Evolutionary conservation across 129 eudicot species (phyloP).

Genomic region (Flaveria ramosissima): DNA sequence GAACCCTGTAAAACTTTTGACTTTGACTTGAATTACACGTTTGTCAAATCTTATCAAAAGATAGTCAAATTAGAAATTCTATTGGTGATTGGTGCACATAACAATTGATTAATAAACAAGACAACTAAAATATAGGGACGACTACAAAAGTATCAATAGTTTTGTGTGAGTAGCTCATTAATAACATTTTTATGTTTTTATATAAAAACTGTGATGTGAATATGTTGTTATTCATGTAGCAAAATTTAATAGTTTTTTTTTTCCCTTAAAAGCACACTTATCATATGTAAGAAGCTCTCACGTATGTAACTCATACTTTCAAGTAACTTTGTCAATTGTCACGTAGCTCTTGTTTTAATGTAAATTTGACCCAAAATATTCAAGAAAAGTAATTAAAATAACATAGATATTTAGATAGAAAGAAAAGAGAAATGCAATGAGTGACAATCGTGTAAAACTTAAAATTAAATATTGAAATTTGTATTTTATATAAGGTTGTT

Average conservation of each 20-base stretch:
- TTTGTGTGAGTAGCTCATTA: background rate
- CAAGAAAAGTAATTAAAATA: background rate
- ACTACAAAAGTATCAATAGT: background rate
- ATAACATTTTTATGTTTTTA: background rate
- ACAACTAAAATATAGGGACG: background rate
- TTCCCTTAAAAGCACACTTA: background rate
- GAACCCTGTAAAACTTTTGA: background rate
- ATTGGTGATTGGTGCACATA: background rate
- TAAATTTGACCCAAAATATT: background rate
- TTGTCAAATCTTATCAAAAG: background rate
- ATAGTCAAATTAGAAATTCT: background rate
- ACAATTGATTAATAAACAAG: background rate
- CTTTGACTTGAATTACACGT: conserved; percentile 10
- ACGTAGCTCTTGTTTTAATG: background rate
- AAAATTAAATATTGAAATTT: no score
- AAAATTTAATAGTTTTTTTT: background rate
- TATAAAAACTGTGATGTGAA: background rate
- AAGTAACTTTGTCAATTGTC: background rate
- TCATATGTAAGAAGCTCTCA: background rate
- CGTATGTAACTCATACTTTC: background rate
- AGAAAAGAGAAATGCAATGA: background rate
- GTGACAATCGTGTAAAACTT: no score
- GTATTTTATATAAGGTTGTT: no score
- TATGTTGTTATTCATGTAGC: background rate
- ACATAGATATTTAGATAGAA: background rate